Conservation (phyloP, 2,329 filamentous ascomycete species). For the Neonectria magnoliae region DNA sequence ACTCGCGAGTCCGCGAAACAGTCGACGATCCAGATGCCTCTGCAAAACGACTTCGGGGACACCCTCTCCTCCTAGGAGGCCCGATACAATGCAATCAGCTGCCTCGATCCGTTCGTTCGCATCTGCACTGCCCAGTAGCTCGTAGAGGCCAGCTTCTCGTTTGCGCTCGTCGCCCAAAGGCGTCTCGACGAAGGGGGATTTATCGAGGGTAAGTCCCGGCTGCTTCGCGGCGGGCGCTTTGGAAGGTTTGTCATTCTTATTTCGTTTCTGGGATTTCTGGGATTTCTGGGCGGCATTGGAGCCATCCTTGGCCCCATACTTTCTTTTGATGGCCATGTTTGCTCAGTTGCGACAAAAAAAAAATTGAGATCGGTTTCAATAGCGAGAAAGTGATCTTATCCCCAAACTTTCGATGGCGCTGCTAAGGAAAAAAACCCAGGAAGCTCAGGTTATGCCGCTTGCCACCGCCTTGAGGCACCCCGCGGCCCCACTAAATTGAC, state of each 20-base stretch:
- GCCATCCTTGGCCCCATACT: conserved; percentile 47
- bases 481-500: conserved; percentile 30
- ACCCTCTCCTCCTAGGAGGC: conserved; percentile 60
- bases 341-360: conserved; percentile 4
- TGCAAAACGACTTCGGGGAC: conserved; percentile 64
- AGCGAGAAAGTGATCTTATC: conserved; percentile 23
- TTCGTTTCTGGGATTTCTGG: conserved; percentile 46
- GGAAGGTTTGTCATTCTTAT: conserved; percentile 43
- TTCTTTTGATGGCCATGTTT: conserved; percentile 50
- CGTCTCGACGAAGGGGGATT: conserved; percentile 61
- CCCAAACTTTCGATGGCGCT: conserved; percentile 13
- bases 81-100: conserved; percentile 67
- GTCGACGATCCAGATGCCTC: conserved; percentile 70
- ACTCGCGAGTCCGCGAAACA: conserved; percentile 90
- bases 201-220: conserved; percentile 46
- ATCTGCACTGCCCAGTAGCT: conserved; percentile 69
- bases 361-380: conserved; percentile 14
- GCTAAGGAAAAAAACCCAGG: conserved; percentile 29
- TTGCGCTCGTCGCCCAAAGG: conserved; percentile 63
- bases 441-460: conserved; percentile 30
- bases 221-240: conserved; percentile 30
- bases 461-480: conserved; percentile 36
- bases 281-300: conserved; percentile 38
- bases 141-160: conserved; percentile 68
- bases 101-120: conserved; percentile 65